Evolutionary conservation across 257 asterid species (phyloP), one percentile per base, ranked within the genome.

Genomic region (Nyctanthes arbortristis): DNA sequence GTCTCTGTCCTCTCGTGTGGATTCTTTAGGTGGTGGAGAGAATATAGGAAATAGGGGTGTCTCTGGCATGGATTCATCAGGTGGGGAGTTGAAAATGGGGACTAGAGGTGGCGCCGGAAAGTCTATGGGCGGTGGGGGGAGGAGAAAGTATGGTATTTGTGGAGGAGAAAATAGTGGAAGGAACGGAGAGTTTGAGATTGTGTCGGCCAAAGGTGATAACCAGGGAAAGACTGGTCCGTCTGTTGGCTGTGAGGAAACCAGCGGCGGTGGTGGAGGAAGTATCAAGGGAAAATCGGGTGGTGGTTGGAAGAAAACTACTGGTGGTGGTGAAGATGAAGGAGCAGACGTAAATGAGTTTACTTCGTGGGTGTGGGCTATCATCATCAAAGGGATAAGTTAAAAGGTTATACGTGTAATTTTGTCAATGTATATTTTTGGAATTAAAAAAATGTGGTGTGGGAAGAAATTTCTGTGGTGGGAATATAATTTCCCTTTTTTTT

Each of bases 241-340:
- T 8, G 72, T 59, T 2, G 80, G 82, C 11, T 80, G 76, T 2
- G 80, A 73, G 9, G 79, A 35, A 32, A 74, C 82, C 70, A 83
- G 28, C 12, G 84, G 85, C 0, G 85, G 87, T 2, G 58, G 58
- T 20, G 57, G 20, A 5, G 58, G 83, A 62, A 71, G 71, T 61
- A 80, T 25, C 33, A 83, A 72, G 0, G 85, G 85, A 5, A 56
- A 2, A 31, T 74, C 83, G 0, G 88, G 88, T 5, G 85, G 85
- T 0, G 80, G 80, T 16, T 85, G 59, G 1, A 78, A 52, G 28
- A 13, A 2, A 52, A 20, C 57, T 0, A 76, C 29, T 0, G 81
- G 72, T 4, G 75, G 4, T 5, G 82, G 85, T 40, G 86, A 81
- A 6, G 85, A 81, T 2, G 84, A 85, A 27, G 84, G 71, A 11